phyloP scores from a whole-genome alignment of 345 rosid genomes.

The Psidium friedrichsthalianum region DNA sequence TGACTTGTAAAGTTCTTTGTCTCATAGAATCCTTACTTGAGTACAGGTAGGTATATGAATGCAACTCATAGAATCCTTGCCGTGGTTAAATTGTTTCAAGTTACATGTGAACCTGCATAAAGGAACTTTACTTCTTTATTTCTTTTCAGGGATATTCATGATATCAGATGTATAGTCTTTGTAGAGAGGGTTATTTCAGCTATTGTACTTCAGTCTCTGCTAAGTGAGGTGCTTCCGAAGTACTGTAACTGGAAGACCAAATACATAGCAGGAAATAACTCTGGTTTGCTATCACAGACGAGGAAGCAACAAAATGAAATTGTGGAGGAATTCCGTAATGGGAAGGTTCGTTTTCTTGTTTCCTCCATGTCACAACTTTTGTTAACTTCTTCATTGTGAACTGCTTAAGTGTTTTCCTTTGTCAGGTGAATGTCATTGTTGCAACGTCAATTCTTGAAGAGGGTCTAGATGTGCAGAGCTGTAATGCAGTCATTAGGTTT shows the following conservation, averaged over 20 bases:
- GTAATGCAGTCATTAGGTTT: conserved; percentile 80
- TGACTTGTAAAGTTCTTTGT: conserved; percentile 41
- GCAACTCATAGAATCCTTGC: not conserved
- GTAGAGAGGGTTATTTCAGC: conserved; percentile 75
- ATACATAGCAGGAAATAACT: conserved; percentile 66
- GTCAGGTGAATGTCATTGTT: conserved; percentile 73
- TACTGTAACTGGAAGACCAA: conserved; percentile 45
- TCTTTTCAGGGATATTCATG: conserved; percentile 33
- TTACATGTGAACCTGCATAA: not conserved
- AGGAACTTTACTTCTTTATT: not conserved
- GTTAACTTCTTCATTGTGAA: not conserved
- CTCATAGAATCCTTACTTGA: conserved; percentile 63
- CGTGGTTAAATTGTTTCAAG: not conserved
- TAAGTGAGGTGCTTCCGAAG: conserved; percentile 49
- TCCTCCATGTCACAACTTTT: not conserved
- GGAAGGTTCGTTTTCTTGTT: conserved; percentile 33
- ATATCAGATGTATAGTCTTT: conserved; percentile 73
- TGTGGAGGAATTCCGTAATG: conserved; percentile 72
- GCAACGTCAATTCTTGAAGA: conserved; percentile 97
- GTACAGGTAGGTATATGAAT: conserved; percentile 41
- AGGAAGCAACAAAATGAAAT: conserved; percentile 58
- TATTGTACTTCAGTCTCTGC: conserved; percentile 39
- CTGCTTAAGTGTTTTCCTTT: not conserved
- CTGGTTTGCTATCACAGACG: conserved; percentile 42
- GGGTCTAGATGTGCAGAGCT: conserved; percentile 86